phyloP scores from a whole-genome alignment of 176 grass and related monocot genomes.

The Cenchrus americanus region DNA sequence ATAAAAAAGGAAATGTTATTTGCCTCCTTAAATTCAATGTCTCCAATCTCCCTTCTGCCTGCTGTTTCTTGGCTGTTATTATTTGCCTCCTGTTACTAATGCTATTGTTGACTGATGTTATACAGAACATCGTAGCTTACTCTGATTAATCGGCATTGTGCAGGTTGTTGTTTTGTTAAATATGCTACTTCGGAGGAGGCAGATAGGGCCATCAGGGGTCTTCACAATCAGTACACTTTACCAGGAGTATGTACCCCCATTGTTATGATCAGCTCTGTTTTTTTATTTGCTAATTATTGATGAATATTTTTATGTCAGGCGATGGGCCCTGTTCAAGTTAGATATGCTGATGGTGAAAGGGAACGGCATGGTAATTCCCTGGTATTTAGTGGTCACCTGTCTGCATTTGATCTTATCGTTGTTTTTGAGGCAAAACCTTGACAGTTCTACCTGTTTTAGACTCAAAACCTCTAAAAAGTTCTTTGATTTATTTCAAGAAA shows the following conservation, averaged over 20 bases:
- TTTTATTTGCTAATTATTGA: conserved; percentile 35
- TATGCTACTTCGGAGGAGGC: conserved; percentile 93
- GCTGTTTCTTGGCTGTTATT: not conserved
- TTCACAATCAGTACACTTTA: conserved; percentile 92
- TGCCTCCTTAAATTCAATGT: not conserved
- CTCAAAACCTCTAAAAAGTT: not conserved
- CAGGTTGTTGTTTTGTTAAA: conserved; percentile 99
- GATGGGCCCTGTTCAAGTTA: conserved; percentile 88
- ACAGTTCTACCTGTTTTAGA: not conserved
- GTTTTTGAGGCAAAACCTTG: conserved; percentile 31
- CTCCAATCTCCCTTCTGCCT: not conserved
- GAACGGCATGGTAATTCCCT: conserved; percentile 78
- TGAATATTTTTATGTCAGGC: conserved; percentile 62
- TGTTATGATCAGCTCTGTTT: conserved; percentile 33
- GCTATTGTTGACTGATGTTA: conserved; percentile 13
- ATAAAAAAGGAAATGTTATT: not conserved
- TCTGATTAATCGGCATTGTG: conserved; percentile 52
- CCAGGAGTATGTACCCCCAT: conserved; percentile 69
- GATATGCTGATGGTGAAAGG: conserved; percentile 98
- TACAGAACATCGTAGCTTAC: conserved; percentile 34
- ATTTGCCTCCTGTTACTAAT: not conserved
- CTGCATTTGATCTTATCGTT: not conserved
- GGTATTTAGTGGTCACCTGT: conserved; percentile 7
- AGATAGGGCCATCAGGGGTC: conserved; percentile 89
- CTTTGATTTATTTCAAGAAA: not conserved